Conservation (phyloP, 192 early-diverging fungal genomes). For the Coemansia sp. region DNA sequence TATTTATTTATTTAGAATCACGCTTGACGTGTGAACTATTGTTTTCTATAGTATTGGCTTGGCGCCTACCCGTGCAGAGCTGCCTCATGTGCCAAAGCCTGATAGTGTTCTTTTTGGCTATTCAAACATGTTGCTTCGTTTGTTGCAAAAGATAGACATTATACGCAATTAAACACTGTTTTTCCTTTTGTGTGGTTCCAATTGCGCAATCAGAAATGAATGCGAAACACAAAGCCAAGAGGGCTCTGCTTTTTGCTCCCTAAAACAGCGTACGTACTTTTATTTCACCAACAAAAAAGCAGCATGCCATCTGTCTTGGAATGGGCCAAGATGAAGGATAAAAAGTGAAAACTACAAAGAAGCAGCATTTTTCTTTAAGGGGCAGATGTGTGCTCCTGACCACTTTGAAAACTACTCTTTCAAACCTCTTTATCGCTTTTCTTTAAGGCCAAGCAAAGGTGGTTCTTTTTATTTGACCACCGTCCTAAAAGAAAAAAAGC, state of each 20-base stretch:
- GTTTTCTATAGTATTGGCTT: background rate
- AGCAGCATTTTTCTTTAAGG: background rate
- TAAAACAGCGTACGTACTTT: background rate
- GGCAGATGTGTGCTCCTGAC: conserved; percentile 2
- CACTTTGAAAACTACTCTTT: background rate
- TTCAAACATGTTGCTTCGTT: no score
- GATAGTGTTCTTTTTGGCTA: background rate
- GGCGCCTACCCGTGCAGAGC: background rate
- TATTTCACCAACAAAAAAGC: background rate
- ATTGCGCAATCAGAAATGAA: background rate
- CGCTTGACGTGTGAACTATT: background rate
- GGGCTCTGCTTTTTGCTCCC: background rate
- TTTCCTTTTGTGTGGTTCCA: background rate
- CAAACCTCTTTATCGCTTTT: background rate
- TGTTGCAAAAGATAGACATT: background rate
- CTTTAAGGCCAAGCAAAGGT: background rate
- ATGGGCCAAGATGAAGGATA: no score
- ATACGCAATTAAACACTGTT: background rate
- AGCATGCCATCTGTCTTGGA: no score
- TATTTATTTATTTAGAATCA: background rate
- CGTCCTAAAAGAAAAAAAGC: background rate
- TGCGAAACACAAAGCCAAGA: background rate
- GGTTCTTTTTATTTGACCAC: conserved; percentile 3
- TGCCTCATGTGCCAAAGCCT: background rate
- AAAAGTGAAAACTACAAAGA: background rate